phyloP scores from a whole-genome alignment of 2,329 filamentous ascomycete species.

The Geoglossum cookeanum region DNA sequence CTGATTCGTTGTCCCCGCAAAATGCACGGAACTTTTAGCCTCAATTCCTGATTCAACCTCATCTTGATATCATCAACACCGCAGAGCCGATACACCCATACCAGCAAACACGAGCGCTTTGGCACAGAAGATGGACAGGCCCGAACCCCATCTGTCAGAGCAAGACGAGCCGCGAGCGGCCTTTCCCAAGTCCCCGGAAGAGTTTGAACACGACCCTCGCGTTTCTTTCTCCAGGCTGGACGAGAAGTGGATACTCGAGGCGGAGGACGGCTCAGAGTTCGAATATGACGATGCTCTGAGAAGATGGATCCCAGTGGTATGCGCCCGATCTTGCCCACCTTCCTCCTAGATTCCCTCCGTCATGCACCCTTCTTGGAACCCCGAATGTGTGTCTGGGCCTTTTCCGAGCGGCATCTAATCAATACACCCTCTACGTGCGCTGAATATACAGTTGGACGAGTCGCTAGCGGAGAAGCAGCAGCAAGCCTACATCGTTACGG shows the following conservation, averaged over 20 bases:
- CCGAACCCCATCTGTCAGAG: neutral
- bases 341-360: neutral
- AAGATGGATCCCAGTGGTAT: constrained; percentile 54
- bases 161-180: neutral
- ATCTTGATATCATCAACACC: neutral
- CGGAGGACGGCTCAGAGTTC: constrained; percentile 68
- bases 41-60: neutral
- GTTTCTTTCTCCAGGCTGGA: constrained; percentile 76
- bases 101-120: neutral
- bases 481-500: constrained; percentile 38
- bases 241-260: constrained; percentile 65
- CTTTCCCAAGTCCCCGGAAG: constrained; percentile 37
- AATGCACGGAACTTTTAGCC: neutral
- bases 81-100: neutral
- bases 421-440: neutral
- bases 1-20: neutral
- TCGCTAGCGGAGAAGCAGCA: constrained; percentile 39
- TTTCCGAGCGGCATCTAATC: constrained; percentile 2
- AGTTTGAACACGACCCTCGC: constrained; percentile 61
- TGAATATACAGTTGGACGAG: constrained; percentile 35
- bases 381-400: neutral
- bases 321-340: constrained; percentile 9
- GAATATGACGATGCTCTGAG: constrained; percentile 55
- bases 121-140: neutral
- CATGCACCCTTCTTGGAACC: neutral